Conservation (phyloP, 2,329 filamentous ascomycete species). For the Sarocladium strictum region DNA sequence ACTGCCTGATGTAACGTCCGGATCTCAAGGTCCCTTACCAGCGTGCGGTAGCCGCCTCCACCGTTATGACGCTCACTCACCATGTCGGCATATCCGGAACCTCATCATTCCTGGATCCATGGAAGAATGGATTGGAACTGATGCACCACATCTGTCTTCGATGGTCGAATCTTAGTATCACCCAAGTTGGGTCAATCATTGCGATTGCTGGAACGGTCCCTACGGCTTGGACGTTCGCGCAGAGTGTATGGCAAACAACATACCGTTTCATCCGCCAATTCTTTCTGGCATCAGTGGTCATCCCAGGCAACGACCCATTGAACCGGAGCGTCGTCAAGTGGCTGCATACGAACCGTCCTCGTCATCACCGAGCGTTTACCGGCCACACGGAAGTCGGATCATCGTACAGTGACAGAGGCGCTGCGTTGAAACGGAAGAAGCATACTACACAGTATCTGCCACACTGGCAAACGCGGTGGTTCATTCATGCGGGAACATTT, state of each 20-base stretch:
- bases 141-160: conserved; percentile 30
- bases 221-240: conserved; percentile 31
- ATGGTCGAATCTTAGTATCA: conserved; percentile 40
- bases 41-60: neutral
- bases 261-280: conserved; percentile 35
- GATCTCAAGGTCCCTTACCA: neutral
- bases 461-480: conserved; percentile 39
- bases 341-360: conserved; percentile 34
- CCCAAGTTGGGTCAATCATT: conserved; percentile 37
- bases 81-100: conserved; percentile 1
- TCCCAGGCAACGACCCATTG: conserved; percentile 37
- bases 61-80: neutral
- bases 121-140: conserved; percentile 26
- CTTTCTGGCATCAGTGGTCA: conserved; percentile 37
- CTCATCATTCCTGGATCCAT: conserved; percentile 20
- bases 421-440: conserved; percentile 34
- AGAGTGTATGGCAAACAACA: conserved; percentile 28
- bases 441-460: conserved; percentile 37
- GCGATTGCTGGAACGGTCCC: conserved; percentile 37
- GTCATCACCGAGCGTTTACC: conserved; percentile 35
- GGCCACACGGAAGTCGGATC: conserved; percentile 31
- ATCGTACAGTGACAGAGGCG: conserved; percentile 28
- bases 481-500: conserved; percentile 41
- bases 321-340: conserved; percentile 39
- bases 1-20: neutral